Evolutionary conservation across 768 basidiomycete species (phyloP), one percentile per base, ranked within the genome.

Genomic region (Psilocybe subaeruginosa): DNA sequence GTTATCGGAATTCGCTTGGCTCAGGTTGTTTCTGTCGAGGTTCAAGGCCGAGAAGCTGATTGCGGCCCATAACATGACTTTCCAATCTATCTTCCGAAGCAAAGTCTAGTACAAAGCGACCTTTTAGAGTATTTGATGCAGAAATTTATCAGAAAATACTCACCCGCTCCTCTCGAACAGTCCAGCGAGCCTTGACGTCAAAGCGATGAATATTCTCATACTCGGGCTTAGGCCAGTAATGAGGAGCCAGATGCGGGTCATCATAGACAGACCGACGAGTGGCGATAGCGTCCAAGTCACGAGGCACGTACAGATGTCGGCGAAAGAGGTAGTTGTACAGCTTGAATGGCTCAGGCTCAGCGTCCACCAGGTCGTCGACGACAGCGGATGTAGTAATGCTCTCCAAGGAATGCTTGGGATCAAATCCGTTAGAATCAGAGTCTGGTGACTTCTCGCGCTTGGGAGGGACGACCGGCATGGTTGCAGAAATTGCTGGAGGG

Each of bases 151-250:
- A 8, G 5, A 30, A 31, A 33, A 9, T 0, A 68, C 73, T 56
- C 31, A 78, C 80, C 68, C 70, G 76, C 66, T 89, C 85, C 68
- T 88, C 86, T 43, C 78, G 70, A 59, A 77, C 77, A 3, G 85
- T 86, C 87, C 87, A 89, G n/a, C 87, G 77, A 39, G 82, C 82
- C 29, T 72, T 73, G 0, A 82, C 78, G 61, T 88, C 81, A 54
- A 88, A 86, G 5, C 86, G 77, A 56, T 82, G 81, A 8, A 82
- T 60, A 63, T 85, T 86, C 68, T 88, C 85, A 47, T 85, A 85
- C 2, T 79, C 72, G 0, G 73, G 58, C 56, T 79, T 82, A 1
- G 85, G 85, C 81, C 76, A 81, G 65, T 80, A 82, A 54, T 80
- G 76, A 12, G 74, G 68, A 1, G 77, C 80, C 5, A 82, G 71